These are phyloP conservation scores for Trametes pubescens DNA, from an alignment of 1,284 basidiomycete species.

Conservation along the genomic window DNA sequence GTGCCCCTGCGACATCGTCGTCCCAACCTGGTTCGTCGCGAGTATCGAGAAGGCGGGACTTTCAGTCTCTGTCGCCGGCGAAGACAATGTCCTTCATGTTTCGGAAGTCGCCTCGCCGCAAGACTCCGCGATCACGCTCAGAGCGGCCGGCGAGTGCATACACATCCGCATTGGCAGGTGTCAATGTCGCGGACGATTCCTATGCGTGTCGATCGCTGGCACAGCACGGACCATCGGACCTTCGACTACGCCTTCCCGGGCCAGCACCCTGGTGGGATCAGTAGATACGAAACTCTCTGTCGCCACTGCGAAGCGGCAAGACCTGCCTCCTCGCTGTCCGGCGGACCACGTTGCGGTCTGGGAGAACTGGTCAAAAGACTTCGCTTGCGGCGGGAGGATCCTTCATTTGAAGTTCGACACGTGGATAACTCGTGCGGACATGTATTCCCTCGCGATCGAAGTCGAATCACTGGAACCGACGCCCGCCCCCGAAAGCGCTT, in stretches of 20 bases:
- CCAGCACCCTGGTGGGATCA: not conserved
- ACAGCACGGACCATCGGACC: not conserved
- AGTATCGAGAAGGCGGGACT: conserved; percentile 16
- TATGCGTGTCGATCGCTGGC: conserved; percentile 21
- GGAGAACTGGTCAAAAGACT: conserved; percentile 23
- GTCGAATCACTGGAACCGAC: not conserved
- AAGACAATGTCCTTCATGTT: conserved; percentile 13
- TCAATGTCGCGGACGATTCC: conserved; percentile 23
- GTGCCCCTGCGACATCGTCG: conserved; percentile 26
- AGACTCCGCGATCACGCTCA: conserved; percentile 13
- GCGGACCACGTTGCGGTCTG: conserved; percentile 26
- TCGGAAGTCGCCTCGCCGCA: conserved; percentile 13
- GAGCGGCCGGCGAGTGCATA: conserved; percentile 16
- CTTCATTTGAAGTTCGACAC: conserved; percentile 22
- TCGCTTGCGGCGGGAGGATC: conserved; percentile 8
- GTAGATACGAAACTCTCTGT: not conserved
- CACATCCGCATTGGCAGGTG: conserved; percentile 25
- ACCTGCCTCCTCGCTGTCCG: conserved; percentile 14
- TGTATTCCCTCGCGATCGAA: conserved; percentile 13
- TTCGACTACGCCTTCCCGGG: not conserved
- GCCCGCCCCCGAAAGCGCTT: too few species aligned
- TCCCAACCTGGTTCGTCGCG: conserved; percentile 22
- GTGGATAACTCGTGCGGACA: conserved; percentile 23
- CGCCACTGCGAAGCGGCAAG: not conserved
- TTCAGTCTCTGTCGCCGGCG: not conserved